A percentile compares a stretch with the other conserved stretches of the same genome.
Conservation (phyloP, 768 basidiomycete genomes). For the Boletus sp. region DNA sequence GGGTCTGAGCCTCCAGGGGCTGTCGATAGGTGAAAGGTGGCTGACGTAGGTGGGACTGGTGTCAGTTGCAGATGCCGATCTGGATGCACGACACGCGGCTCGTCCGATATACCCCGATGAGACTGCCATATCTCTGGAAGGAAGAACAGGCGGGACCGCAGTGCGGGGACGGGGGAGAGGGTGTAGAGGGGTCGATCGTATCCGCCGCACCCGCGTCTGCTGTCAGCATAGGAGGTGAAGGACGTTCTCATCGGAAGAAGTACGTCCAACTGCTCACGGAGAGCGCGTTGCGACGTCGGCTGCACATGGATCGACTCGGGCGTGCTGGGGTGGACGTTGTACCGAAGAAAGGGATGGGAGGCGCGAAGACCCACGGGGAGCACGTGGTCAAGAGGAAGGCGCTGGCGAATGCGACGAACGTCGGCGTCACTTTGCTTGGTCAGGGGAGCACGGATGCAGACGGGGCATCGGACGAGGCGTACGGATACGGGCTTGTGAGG, state of each 20-base stretch:
- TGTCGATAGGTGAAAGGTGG: background rate
- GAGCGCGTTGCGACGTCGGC: constrained; percentile 18
- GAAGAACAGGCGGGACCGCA: background rate
- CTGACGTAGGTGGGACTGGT: background rate
- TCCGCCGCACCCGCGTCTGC: background rate
- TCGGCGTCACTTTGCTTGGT: background rate
- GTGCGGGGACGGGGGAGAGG: background rate
- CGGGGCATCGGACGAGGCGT: background rate
- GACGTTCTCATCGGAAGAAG: constrained; percentile 9
- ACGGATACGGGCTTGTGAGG: background rate
- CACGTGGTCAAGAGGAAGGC: constrained; percentile 9
- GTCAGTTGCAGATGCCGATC: constrained; percentile 13
- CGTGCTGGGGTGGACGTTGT: background rate
- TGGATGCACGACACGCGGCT: constrained; percentile 16
- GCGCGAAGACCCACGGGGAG: background rate
- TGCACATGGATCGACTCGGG: constrained; percentile 6
- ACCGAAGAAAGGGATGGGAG: background rate
- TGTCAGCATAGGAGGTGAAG: background rate
- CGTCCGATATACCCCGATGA: constrained; percentile 15
- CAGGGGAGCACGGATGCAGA: background rate
- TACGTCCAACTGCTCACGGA: constrained; percentile 22
- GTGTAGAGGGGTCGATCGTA: background rate
- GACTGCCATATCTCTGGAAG: constrained; percentile 15
- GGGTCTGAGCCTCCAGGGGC: background rate
- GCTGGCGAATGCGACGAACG: constrained; percentile 16